Conservation (phyloP, 805 yeast genomes). For the Zygosaccharomyces gambellarensis region DNA sequence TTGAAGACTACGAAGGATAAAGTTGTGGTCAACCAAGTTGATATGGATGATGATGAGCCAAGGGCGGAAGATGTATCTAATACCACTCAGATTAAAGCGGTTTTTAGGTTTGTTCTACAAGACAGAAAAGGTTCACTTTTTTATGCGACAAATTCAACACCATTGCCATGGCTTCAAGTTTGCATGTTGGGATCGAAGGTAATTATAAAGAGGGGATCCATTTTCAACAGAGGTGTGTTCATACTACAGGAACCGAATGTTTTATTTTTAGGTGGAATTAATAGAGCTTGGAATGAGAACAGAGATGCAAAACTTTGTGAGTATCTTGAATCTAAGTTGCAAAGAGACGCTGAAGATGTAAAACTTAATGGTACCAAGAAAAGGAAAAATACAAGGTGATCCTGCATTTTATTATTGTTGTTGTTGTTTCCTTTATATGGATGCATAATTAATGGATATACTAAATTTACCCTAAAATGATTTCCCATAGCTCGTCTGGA, state of each 20-base stretch:
- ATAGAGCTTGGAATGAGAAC: constrained; percentile 38
- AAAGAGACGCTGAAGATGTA: constrained; percentile 12
- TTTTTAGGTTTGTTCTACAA: constrained; percentile 54
- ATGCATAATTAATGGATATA: background rate
- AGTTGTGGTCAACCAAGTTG: constrained; percentile 44
- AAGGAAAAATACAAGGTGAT: constrained; percentile 15
- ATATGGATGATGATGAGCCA: constrained; percentile 40
- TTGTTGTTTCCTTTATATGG: background rate
- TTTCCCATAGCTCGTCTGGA: constrained; percentile 73
- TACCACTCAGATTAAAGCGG: constrained; percentile 16
- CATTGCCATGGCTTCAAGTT: constrained; percentile 46
- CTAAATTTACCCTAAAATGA: constrained; percentile 35
- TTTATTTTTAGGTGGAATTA: constrained; percentile 38
- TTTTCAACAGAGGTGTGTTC: constrained; percentile 44
- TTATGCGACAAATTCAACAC: constrained; percentile 55
- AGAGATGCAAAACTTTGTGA: constrained; percentile 31
- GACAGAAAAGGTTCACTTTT: constrained; percentile 47
- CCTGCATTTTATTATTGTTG: background rate
- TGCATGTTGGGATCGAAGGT: constrained; percentile 55
- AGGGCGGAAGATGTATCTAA: constrained; percentile 4
- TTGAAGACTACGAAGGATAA: constrained; percentile 31
- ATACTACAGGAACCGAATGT: constrained; percentile 28
- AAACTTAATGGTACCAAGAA: constrained; percentile 10
- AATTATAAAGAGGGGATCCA: constrained; percentile 45
- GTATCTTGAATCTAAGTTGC: constrained; percentile 29